Base-by-base conservation (phyloP, 768 basidiomycete species). In the Chiua virens region DNA sequence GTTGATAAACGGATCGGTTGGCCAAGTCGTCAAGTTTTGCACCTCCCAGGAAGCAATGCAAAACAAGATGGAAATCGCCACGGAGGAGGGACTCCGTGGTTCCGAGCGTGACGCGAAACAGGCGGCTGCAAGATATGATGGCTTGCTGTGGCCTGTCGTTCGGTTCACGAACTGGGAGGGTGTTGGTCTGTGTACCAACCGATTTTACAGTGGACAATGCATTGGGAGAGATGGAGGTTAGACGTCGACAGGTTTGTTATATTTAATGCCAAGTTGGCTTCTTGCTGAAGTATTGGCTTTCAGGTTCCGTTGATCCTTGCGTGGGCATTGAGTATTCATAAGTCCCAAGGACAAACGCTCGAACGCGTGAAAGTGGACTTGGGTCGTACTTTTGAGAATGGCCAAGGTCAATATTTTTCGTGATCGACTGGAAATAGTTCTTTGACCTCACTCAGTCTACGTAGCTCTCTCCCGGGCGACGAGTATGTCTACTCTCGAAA, bases 301-400 rank as follows among this genome's bases (percentile, higher is more conserved):
- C 34, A 82, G 79, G 57, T 85, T 9, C 80, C 82, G 3, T 57
- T 87, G 6, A 84, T 85, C 45, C 71, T 92, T n/a, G 85, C 92
- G 0, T 94, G 91, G 88, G 91, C 92, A 0, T 75, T 94, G 64
- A 87, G 85, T 42, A 84, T 94, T 32, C 91, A 94, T 71, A 95
- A 95, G 64, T 87, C 86, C 5, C 93, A 96, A 35, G 93, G 93
- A 0, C 92, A 94, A 67, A 95, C 93, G 0, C 71, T 96, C 39
- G 82, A 90, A 45, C 76, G 90, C 43, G 90, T 94, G 50, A 87
- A 85, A 52, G 87, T 94, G 4, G 84, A 94, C 61, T 77, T 95
- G 23, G 65, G 72, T 52, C 76, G 79, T 37, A 86, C 82, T 1
- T 96, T 96, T 70, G 93, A 89, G 65, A 85, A 80, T 51, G 87